Base-by-base conservation (phyloP, 2,329 filamentous ascomycete species). In the Beauveria brongniartii region DNA sequence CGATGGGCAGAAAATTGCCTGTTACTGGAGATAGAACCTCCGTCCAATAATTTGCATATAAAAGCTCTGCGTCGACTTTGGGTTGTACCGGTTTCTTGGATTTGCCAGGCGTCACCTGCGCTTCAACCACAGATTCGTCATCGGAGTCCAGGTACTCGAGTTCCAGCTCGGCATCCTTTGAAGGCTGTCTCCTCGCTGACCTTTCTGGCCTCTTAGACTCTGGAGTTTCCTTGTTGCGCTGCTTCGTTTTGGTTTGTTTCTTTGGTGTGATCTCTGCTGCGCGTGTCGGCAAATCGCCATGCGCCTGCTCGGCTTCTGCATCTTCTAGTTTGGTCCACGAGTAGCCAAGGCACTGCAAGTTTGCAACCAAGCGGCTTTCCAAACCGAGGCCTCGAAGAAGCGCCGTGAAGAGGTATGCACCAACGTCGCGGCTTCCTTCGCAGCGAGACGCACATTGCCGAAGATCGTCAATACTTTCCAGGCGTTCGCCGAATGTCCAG, bases 41-140 rank as follows among this genome's bases (percentile, higher is more conserved):
- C 0, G 89, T 89, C 94, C 94, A 99, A 72, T 97, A 97, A 55
- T 90, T 88, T 1, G 94, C 92, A 65, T 88, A 94, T 2, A 87
- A 84, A 30, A 97, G 79, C 66, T 96, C 92, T 22, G 81, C 79
- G 67, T 96, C 91, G 67, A 87, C 90, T 59, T 80, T 78, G 62
- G 78, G 80, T 28, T 69, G 68, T 30, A 18, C 9, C 54, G 69
- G 70, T 7, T 66, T 68, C 44, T 72, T 74, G 65, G 47, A 59
- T 30, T 75, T 81, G 55, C 72, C 74, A 5, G 77, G 73, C 3
- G 73, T 73, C 9, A 74, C 64, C 37, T 77, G 74, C 22, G 87
- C 65, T 60, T 88, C 83, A 8, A 87, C 73, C 1, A 86, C 75
- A 0, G 83, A 84, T 8, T 85, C 79, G 55, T 86, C 81, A 59